Conservation (phyloP, 1,284 basidiomycete genomes). For the Chondrostereum purpureum region DNA sequence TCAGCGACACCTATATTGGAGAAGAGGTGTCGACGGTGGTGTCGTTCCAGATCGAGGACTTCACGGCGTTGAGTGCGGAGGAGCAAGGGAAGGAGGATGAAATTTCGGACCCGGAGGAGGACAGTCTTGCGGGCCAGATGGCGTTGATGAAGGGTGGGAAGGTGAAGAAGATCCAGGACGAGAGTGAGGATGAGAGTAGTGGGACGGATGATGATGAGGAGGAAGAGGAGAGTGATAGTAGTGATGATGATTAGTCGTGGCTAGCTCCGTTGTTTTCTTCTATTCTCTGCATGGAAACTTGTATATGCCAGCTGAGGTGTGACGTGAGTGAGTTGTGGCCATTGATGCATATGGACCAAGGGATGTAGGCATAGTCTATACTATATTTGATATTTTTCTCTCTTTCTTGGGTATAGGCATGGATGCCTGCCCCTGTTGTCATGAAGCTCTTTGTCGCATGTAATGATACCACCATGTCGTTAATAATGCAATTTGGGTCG, state of each 20-base stretch:
- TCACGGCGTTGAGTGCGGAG: slow-evolving; percentile 48
- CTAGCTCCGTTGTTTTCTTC: no score
- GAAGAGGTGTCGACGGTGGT: slow-evolving; percentile 74
- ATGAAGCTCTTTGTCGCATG: no score
- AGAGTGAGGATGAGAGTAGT: slow-evolving; percentile 37
- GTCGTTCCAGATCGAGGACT: slow-evolving; percentile 76
- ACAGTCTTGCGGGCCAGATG: slow-evolving; percentile 96
- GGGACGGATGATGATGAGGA: slow-evolving; percentile 26
- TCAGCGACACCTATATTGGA: slow-evolving; percentile 86
- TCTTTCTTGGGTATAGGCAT: no score
- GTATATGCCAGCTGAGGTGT: no score
- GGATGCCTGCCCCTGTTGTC: no score
- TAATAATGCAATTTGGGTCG: no score
- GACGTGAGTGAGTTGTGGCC: no score
- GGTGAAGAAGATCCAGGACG: slow-evolving; percentile 67
- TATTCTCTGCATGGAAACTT: no score
- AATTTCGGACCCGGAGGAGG: slow-evolving; percentile 95
- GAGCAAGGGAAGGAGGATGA: slow-evolving; percentile 76
- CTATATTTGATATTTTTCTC: no score
- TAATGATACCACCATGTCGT: no score
- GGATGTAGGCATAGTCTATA: no score
- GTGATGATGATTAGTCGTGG: slow-evolving; percentile 38
- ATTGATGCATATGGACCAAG: no score
- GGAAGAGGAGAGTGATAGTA: slow-evolving; percentile 28
- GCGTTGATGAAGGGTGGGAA: slow-evolving; percentile 89